Evolutionary conservation across 768 basidiomycete genomes (phyloP).

Genomic region (Auriscalpium microsporum): DNA sequence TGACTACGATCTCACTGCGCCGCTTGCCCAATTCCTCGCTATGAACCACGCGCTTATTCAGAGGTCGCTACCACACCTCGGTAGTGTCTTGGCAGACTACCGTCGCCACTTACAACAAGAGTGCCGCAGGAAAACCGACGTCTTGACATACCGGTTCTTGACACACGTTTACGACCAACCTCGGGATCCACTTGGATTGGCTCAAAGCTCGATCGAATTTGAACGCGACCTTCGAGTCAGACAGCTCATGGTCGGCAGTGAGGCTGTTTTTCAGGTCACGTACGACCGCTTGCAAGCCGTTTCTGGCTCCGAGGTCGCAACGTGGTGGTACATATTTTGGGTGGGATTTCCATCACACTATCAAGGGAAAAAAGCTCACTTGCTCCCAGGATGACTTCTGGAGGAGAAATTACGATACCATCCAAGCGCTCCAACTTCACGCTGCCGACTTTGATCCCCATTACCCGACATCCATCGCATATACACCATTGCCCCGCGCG

Average conservation of each 20-base stretch:
- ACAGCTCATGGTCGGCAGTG: slow-evolving; percentile 38
- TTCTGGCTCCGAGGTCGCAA: slow-evolving; percentile 36
- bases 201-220: slow-evolving; percentile 34
- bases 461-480: slow-evolving; percentile 65
- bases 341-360: slow-evolving; percentile 28
- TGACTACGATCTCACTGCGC: slow-evolving; percentile 53
- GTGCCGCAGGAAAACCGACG: slow-evolving; percentile 40
- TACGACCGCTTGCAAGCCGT: slow-evolving; percentile 48
- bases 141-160: slow-evolving; percentile 58
- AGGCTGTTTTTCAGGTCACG: slow-evolving; percentile 37
- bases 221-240: slow-evolving; percentile 52
- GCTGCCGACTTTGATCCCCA: slow-evolving; percentile 62
- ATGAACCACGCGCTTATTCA: slow-evolving; percentile 47
- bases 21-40: slow-evolving; percentile 54
- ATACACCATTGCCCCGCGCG: slow-evolving; percentile 56
- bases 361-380: neutral
- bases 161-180: slow-evolving; percentile 51
- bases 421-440: slow-evolving; percentile 38
- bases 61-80: slow-evolving; percentile 32
- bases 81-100: slow-evolving; percentile 42
- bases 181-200: slow-evolving; percentile 34
- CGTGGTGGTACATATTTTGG: slow-evolving; percentile 81
- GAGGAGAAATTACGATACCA: slow-evolving; percentile 58
- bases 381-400: slow-evolving; percentile 61
- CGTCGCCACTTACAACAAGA: slow-evolving; percentile 41